A percentile compares a stretch with the other conserved stretches of the same genome.
Evolutionary conservation across 2,329 filamentous ascomycete genomes (phyloP).

Genomic region (Hymenoscyphus fraxineus): DNA sequence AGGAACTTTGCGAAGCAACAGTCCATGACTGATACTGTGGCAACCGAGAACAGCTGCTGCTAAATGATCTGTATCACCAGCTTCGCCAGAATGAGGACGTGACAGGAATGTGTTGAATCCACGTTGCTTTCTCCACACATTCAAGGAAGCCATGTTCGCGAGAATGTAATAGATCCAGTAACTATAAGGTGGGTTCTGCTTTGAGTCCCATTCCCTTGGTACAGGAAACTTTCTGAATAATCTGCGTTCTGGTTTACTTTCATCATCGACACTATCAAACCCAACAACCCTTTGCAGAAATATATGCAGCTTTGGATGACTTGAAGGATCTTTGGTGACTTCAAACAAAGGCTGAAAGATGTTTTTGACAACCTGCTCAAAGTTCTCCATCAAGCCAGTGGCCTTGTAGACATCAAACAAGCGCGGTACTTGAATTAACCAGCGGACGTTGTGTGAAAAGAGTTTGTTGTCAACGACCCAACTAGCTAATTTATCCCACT

Average conservation of each 20-base stretch:
- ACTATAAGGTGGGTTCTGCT: slow-evolving; percentile 95
- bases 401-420: slow-evolving; percentile 95
- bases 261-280: slow-evolving; percentile 96
- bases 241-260: slow-evolving; percentile 91
- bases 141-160: slow-evolving; percentile 88
- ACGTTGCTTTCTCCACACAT: slow-evolving; percentile 82
- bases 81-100: slow-evolving; percentile 92
- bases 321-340: slow-evolving; percentile 80
- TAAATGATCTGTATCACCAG: slow-evolving; percentile 93
- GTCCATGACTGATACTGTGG: slow-evolving; percentile 94
- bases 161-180: slow-evolving; percentile 99
- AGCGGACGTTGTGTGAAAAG: slow-evolving; percentile 95
- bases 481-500: slow-evolving; percentile 96
- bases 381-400: slow-evolving; percentile 79
- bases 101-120: slow-evolving; percentile 95
- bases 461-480: slow-evolving; percentile 99
- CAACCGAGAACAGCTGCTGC: slow-evolving; percentile 88
- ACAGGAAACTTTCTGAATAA: slow-evolving; percentile 95
- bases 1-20: slow-evolving; percentile 89
- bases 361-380: slow-evolving; percentile 86
- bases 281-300: slow-evolving; percentile 95
- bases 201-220: slow-evolving; percentile 81
- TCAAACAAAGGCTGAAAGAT: slow-evolving; percentile 93
- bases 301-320: slow-evolving; percentile 87
- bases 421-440: slow-evolving; percentile 92